phyloP scores from a whole-genome alignment of 2,329 filamentous ascomycete species.

The Rhytidhysteron rufulum region DNA sequence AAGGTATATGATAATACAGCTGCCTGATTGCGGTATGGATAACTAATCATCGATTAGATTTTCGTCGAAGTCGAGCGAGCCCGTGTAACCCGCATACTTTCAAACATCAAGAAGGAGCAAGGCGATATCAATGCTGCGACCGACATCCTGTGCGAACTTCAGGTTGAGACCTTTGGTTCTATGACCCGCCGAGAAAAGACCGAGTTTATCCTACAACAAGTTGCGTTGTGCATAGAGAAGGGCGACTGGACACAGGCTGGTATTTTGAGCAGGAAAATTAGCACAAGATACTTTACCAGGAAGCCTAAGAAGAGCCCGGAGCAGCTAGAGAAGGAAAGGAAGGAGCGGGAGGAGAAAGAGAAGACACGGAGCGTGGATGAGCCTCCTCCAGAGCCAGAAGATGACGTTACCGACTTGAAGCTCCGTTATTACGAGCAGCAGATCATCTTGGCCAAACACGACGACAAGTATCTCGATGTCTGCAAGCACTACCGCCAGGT shows the following conservation, averaged over 20 bases:
- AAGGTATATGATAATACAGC: conserved; percentile 55
- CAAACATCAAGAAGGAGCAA: conserved; percentile 95
- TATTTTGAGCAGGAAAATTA: conserved; percentile 94
- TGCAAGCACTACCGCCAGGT: conserved; percentile 99
- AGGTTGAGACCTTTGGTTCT: conserved; percentile 97
- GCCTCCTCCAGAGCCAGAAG: conserved; percentile 69
- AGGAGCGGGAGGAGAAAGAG: conserved; percentile 80
- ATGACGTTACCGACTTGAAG: conserved; percentile 95
- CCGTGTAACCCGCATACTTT: conserved; percentile 89
- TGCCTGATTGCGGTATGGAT: background rate
- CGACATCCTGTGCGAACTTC: conserved; percentile 92
- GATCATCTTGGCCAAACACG: conserved; percentile 91
- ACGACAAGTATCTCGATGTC: conserved; percentile 92
- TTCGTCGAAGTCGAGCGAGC: conserved; percentile 98
- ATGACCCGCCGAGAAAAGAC: conserved; percentile 98
- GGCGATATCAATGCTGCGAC: conserved; percentile 86
- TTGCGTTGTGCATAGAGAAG: conserved; percentile 89
- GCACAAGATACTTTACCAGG: conserved; percentile 83
- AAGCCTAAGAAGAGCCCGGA: conserved; percentile 88
- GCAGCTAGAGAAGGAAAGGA: conserved; percentile 85
- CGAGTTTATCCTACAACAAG: conserved; percentile 95
- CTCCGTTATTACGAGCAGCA: conserved; percentile 96
- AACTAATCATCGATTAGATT: conserved; percentile 55
- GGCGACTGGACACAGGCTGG: conserved; percentile 94
- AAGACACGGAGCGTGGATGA: conserved; percentile 74